A percentile compares a stretch with the other conserved stretches of the same genome.
Conservation (phyloP, 75 land plant genomes). For the Isoetes taiwanensis region DNA sequence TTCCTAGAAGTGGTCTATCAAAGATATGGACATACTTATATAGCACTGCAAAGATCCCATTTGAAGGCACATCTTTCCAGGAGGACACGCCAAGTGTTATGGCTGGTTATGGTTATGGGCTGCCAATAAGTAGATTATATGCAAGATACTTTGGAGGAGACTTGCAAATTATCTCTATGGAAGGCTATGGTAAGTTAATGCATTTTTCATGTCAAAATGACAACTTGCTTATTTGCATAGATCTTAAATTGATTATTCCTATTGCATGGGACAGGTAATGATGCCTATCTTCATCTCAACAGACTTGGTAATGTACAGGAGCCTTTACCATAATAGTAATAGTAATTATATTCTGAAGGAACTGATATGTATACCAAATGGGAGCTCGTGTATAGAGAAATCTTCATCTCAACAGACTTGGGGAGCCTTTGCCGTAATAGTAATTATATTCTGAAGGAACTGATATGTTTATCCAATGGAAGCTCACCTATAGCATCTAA, state of each 20-base stretch:
- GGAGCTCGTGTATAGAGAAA: no score
- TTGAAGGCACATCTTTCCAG: not conserved
- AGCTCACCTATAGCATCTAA: no score
- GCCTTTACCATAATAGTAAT: not conserved
- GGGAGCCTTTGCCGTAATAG: no score
- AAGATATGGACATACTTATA: slow-evolving; percentile 5
- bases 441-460: no score
- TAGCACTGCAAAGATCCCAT: slow-evolving; percentile 1
- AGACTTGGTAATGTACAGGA: slow-evolving; percentile 3
- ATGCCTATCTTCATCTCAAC: slow-evolving; percentile 7
- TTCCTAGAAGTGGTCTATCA: slow-evolving; percentile 5
- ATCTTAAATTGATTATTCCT: not conserved
- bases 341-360: no score
- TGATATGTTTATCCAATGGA: no score
- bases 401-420: no score
- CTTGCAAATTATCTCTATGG: slow-evolving; percentile 1
- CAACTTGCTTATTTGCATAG: not conserved
- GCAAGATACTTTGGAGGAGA: slow-evolving; percentile 6
- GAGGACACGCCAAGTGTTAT: slow-evolving; percentile 2
- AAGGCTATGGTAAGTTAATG: slow-evolving; percentile 3
- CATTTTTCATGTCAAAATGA: not conserved
- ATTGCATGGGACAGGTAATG: not conserved
- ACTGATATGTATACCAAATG: no score
- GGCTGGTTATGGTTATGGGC: slow-evolving; percentile 8
- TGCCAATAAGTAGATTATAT: slow-evolving; percentile 1